Percentiles rank a stretch among this genome's conserved stretches.
Evolutionary conservation across 768 basidiomycete genomes (phyloP).

Genomic region (Trichaptum fuscoviolaceum): DNA sequence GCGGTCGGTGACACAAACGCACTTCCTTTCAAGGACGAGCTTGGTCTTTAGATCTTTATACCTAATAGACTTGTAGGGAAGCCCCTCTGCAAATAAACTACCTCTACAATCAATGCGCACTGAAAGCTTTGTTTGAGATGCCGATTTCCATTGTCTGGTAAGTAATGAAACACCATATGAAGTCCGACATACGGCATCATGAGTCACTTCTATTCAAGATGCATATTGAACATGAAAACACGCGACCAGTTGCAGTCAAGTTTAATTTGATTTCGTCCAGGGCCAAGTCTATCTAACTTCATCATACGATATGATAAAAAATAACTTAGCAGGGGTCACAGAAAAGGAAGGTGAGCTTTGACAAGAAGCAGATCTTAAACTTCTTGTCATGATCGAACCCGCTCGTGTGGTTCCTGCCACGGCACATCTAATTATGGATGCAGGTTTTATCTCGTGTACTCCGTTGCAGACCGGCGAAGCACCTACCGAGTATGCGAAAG

Average conservation of each 20-base stretch:
- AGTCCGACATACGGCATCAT: no score
- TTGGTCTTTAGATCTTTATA: slow-evolving; percentile 51
- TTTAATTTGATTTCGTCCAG: no score
- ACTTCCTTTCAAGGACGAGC: slow-evolving; percentile 80
- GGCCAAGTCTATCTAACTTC: no score
- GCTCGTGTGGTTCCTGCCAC: slow-evolving; percentile 78
- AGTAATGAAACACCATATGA: no score
- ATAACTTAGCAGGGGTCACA: not conserved
- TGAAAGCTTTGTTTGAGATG: not conserved
- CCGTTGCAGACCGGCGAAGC: not conserved
- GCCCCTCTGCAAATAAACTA: not conserved
- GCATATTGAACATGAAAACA: no score
- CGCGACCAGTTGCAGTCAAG: no score
- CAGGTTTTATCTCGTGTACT: not conserved
- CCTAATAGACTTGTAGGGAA: not conserved
- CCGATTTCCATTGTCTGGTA: not conserved
- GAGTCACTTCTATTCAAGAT: no score
- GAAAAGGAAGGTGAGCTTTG: no score
- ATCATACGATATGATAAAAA: not conserved
- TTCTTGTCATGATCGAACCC: slow-evolving; percentile 37
- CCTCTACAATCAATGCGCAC: not conserved
- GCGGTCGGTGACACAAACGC: slow-evolving; percentile 72
- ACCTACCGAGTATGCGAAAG: slow-evolving; percentile 59
- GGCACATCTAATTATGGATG: slow-evolving; percentile 45
- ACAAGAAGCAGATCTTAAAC: not conserved